Evolutionary conservation across 2,329 filamentous ascomycete genomes (phyloP).

Genomic region (Esteya vermicola): DNA sequence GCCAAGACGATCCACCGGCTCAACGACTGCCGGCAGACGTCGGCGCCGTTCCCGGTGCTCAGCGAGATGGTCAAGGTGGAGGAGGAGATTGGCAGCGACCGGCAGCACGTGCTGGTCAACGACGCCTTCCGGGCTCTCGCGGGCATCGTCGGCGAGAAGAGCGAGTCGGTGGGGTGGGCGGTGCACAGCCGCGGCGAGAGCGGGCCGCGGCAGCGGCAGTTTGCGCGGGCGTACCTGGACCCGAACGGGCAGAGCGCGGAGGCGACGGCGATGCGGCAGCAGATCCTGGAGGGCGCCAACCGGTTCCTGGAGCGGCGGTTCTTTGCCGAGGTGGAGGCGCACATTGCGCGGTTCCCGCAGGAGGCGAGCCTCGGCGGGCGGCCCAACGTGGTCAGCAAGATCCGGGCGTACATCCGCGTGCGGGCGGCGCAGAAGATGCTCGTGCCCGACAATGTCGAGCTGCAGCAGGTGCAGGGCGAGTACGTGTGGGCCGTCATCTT

Average conservation of each 20-base stretch:
- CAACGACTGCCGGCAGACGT: constrained; percentile 58
- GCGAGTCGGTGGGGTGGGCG: constrained; percentile 25
- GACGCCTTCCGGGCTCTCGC: constrained; percentile 75
- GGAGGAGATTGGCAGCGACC: constrained; percentile 29
- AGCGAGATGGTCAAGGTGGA: constrained; percentile 65
- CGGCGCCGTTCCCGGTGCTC: constrained; percentile 55
- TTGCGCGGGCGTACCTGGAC: constrained; percentile 62
- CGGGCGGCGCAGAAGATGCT: constrained; percentile 70
- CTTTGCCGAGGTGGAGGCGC: constrained; percentile 58
- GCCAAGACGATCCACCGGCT: constrained; percentile 66
- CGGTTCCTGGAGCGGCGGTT: constrained; percentile 71
- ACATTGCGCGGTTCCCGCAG: constrained; percentile 69
- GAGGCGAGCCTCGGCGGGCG: constrained; percentile 84
- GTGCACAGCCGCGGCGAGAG: constrained; percentile 39
- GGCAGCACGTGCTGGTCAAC: constrained; percentile 59
- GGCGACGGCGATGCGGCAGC: constrained; percentile 56
- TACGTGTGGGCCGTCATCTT: constrained; percentile 92
- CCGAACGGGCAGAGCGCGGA: constrained; percentile 51
- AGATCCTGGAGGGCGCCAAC: constrained; percentile 68
- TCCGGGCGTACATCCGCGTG: constrained; percentile 81
- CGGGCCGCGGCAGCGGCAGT: constrained; percentile 62
- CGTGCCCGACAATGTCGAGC: constrained; percentile 62
- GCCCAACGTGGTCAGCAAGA: constrained; percentile 77
- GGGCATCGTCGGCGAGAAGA: constrained; percentile 61
- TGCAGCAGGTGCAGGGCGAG: constrained; percentile 69